Base-by-base conservation (phyloP, 73 alveolate species). In the Effrenium voratum region DNA sequence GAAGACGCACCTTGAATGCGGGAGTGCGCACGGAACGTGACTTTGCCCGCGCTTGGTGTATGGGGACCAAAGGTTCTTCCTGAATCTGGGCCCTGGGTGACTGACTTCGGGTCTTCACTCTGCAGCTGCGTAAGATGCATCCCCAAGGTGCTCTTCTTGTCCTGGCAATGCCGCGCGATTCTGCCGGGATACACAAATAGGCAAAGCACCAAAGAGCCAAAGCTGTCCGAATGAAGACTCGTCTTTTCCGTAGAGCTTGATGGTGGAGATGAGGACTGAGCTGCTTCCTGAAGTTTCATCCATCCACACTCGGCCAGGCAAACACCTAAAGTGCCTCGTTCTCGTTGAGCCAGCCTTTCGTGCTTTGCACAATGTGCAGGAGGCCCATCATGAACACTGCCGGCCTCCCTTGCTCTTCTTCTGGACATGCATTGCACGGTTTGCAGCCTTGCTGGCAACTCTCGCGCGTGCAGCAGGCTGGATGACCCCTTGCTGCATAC, bases 111-210 rank as follows among this genome's bases (percentile, higher is more conserved):
- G 80, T 91, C 98, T 91, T 91, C 98, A 12, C 41, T 72, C 77
- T 91, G 98, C 57, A 91, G 98, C 98, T 91, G 88, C 36, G 98
- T 91, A 76, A 91, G 36, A 28, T 91, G 98, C 98, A 91, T 91
- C 57, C 98, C 98, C 86, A 91, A 49, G 41, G 98, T 91, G 46
- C 87, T 66, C 98, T 91, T 91, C 88, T 91, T 91, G 44, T 87
- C 95, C 95, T 87, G 59, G 55, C 43, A 22, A 22, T 3, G 44
- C 38, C 38, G 36, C 36, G 38, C 60, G 0, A 79, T 43, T 8
- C 34, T 28, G 79, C 44, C 30, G 15, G 15, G 26, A 55, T 22
- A 55, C 22, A 30, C 72, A 57, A 57, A 15, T 30, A 5, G 47
- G 2, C 36, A 47, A 36, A 5, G 5, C 49, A 72, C 82, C 16